Conservation (phyloP, 108 stramenopile genomes). For the Mediolabrus comicus region DNA sequence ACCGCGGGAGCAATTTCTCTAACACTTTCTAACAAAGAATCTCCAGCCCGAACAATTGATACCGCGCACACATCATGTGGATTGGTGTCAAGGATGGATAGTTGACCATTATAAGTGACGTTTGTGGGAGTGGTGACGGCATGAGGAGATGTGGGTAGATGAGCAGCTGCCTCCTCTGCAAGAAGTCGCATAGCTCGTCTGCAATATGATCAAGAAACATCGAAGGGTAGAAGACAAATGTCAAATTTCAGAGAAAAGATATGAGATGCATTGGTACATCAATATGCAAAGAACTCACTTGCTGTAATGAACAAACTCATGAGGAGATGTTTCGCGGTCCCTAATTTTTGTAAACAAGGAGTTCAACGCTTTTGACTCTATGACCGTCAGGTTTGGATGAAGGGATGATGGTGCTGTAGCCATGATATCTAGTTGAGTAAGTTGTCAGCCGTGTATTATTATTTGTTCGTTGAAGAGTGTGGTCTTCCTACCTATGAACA, state of each 20-base stretch:
- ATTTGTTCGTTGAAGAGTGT: too few species aligned
- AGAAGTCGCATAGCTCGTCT: slow-evolving; percentile 73
- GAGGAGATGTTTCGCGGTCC: slow-evolving; percentile 47
- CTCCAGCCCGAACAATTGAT: slow-evolving; percentile 94
- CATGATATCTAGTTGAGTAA: too few species aligned
- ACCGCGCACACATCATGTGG: slow-evolving; percentile 69
- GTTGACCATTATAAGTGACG: slow-evolving; percentile 54
- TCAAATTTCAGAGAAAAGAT: not conserved
- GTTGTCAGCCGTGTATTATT: too few species aligned
- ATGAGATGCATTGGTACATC: not conserved
- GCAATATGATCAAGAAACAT: too few species aligned
- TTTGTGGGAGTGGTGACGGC: slow-evolving; percentile 76
- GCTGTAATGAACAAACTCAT: slow-evolving; percentile 70
- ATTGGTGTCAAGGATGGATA: slow-evolving; percentile 26
- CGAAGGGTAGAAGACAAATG: too few species aligned
- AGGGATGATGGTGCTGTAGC: not conserved
- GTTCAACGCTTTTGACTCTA: slow-evolving; percentile 41
- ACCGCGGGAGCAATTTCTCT: slow-evolving; percentile 74
- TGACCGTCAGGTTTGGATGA: slow-evolving; percentile 55
- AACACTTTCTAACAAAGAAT: slow-evolving; percentile 86
- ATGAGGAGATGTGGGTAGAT: slow-evolving; percentile 53
- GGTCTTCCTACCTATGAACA: too few species aligned
- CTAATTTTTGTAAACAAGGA: slow-evolving; percentile 60
- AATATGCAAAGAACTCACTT: too few species aligned
- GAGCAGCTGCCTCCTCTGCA: slow-evolving; percentile 86